Base-by-base conservation (phyloP, 768 basidiomycete species). In the Trametes cubensis region DNA sequence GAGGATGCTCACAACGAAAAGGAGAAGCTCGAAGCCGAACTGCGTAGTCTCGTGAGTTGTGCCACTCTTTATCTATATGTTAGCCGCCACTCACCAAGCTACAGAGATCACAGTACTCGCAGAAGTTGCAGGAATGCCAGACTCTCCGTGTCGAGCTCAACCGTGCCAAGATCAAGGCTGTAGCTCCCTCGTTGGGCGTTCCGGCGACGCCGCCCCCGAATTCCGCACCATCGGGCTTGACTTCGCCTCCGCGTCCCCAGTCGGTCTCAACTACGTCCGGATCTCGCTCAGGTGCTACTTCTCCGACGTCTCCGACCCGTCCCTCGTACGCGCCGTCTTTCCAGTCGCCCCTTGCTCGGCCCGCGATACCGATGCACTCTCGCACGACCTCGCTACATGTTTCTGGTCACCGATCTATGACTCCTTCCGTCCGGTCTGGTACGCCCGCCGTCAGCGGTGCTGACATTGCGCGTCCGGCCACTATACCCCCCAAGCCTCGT, bases 121-220 rank as follows among this genome's bases (percentile, higher is more conserved):
- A 85, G 78, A 87, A 87, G 80, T 80, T 83, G 59, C 86, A 87
- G 76, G 89, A 90, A 76, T 85, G 80, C 70, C 85, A 87, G 71
- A 79, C 80, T 67, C 80, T 90, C 46, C 85, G 85, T 57, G 80
- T 81, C 60, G 89, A 92, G 76, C 74, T 88, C 58, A 84, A 76
- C 74, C 83, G 87, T 54, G 70, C 80, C 65, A 83, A 80, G 73
- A 78, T 80, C 78, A 54, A 78, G 80, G 15, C 81, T 78, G 17
- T 72, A 78, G 45, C 78, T 71, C 63, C 73, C 50, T 58, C 61
- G 17, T 58, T 68, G 41, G 73, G 69, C 23, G 62, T 73, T 10
- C 71, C 74, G 18, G 45, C 77, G 18, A 65, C 76, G 4, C 68
- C 73, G 11, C 69, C 72, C 21, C 67, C 68, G 23, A 58, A 63